Evolutionary conservation across 2,329 filamentous ascomycete species (phyloP).

Genomic region (Alternaria arbusti): DNA sequence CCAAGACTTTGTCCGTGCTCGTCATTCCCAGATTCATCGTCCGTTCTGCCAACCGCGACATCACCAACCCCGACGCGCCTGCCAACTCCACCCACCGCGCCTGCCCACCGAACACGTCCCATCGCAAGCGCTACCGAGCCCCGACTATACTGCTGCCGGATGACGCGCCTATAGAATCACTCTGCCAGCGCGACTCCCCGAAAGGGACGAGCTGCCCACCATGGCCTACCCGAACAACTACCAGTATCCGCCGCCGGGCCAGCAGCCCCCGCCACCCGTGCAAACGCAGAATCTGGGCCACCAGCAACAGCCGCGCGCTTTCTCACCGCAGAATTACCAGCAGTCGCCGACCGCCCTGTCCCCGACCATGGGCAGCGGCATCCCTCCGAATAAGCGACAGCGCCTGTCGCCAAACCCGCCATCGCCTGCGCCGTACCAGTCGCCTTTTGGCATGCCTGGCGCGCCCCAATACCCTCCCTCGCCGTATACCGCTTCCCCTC

Average conservation of each 20-base stretch:
- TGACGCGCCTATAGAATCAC: constrained; percentile 31
- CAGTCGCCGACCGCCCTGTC: constrained; percentile 63
- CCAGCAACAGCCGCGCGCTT: constrained; percentile 50
- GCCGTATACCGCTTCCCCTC: constrained; percentile 48
- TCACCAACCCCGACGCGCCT: constrained; percentile 22
- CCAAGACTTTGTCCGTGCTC: constrained; percentile 34
- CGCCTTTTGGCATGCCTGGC: constrained; percentile 36
- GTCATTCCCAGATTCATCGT: constrained; percentile 22
- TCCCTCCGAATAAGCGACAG: constrained; percentile 76
- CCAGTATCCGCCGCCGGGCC: constrained; percentile 35
- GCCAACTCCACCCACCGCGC: constrained; percentile 10
- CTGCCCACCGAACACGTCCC: constrained; percentile 11
- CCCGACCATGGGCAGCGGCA: constrained; percentile 45
- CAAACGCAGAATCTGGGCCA: constrained; percentile 54
- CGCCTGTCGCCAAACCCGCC: constrained; percentile 71
- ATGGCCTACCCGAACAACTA: constrained; percentile 43
- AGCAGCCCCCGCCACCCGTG: constrained; percentile 41
- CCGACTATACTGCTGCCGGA: constrained; percentile 18
- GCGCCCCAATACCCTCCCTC: constrained; percentile 54
- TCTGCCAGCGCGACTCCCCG: constrained; percentile 31
- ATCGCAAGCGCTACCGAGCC: constrained; percentile 9
- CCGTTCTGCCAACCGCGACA: constrained; percentile 22
- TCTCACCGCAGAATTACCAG: constrained; percentile 45
- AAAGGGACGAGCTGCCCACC: constrained; percentile 35
- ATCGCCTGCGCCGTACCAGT: constrained; percentile 59